Evolutionary conservation across 495 filamentous ascomycete genomes (phyloP).

Genomic region (Penicillium chermesinum): DNA sequence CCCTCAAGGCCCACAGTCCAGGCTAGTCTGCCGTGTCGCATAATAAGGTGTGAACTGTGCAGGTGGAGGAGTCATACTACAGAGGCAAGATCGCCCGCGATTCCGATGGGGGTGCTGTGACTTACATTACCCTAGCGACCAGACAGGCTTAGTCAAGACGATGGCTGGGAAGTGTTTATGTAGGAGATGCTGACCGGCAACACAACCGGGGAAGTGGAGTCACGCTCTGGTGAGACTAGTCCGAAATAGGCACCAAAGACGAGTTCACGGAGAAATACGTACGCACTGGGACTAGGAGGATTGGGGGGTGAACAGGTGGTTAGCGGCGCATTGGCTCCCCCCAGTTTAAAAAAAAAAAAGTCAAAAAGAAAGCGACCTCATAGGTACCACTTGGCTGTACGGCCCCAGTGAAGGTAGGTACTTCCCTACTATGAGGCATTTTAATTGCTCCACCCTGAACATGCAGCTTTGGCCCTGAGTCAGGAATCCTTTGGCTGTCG

Average conservation of each 20-base stretch:
- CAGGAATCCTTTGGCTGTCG: background rate
- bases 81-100: background rate
- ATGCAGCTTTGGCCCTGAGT: background rate
- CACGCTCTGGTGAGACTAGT: background rate
- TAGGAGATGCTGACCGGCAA: slow-evolving; percentile 20
- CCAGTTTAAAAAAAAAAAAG: background rate
- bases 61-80: slow-evolving; percentile 12
- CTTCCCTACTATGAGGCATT: slow-evolving; percentile 20
- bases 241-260: too few relatives aligned
- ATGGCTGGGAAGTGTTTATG: slow-evolving; percentile 2
- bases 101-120: background rate
- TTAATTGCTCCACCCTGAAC: slow-evolving; percentile 7
- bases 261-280: background rate
- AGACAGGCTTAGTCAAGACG: background rate
- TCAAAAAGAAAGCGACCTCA: background rate
- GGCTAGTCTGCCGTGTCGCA: background rate
- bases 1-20: too few relatives aligned
- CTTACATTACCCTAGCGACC: background rate
- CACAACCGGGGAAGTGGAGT: slow-evolving; percentile 26
- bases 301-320: background rate
- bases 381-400: background rate
- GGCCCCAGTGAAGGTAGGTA: background rate
- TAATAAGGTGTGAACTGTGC: slow-evolving; percentile 33
- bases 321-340: background rate
- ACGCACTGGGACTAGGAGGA: background rate